Conservation (phyloP, 2,329 filamentous ascomycete species). For the Arthrinium phaeospermum region DNA sequence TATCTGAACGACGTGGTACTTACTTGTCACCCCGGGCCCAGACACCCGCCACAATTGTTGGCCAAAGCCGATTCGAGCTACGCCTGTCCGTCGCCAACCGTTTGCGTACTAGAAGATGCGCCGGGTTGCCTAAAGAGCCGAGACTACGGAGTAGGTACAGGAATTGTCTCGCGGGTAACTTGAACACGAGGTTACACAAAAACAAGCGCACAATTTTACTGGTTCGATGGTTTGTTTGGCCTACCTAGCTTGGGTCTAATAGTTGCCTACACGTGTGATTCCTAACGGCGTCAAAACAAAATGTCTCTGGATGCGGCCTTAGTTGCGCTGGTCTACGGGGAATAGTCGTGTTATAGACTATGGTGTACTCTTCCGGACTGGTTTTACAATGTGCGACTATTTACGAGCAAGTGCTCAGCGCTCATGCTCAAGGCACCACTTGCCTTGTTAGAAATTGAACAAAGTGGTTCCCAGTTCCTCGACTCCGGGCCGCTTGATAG, state of each 20-base stretch:
- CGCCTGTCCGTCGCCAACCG: conserved; percentile 4
- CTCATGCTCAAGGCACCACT: too few species aligned
- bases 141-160: neutral
- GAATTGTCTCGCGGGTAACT: neutral
- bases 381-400: too few species aligned
- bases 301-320: neutral
- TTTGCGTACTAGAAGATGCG: conserved; percentile 1
- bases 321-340: too few species aligned
- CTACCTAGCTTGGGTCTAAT: neutral
- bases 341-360: too few species aligned
- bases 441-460: too few species aligned
- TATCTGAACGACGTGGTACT: neutral
- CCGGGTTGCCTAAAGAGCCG: neutral
- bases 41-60: neutral
- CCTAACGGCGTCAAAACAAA: neutral
- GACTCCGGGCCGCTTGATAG: neutral
- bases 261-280: neutral
- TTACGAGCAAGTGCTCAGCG: too few species aligned
- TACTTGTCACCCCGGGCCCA: neutral
- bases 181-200: neutral
- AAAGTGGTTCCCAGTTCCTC: neutral
- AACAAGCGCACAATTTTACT: neutral
- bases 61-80: neutral
- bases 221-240: neutral
- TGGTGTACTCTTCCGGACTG: too few species aligned